phyloP scores from a whole-genome alignment of 139 green algal genomes.

The Chlamydomonas schloesseri region DNA sequence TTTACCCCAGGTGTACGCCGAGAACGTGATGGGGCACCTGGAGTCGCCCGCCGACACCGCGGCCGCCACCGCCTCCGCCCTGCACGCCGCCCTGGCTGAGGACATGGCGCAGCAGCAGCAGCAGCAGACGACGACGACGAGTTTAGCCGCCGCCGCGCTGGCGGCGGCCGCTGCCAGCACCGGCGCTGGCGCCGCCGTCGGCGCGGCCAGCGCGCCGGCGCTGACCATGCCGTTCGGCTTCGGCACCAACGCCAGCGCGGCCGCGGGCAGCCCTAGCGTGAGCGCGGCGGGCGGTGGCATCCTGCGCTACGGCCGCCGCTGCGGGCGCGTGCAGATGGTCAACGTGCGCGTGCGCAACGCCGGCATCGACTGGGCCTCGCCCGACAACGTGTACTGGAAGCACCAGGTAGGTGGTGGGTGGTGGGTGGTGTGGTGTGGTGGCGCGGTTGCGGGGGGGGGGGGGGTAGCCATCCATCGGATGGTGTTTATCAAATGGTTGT shows the following conservation, averaged over 20 bases:
- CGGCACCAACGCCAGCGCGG: too few relatives aligned
- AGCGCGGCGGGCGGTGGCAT: neutral
- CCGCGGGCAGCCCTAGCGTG: neutral
- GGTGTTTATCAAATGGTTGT: too few relatives aligned
- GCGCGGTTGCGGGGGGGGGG: neutral
- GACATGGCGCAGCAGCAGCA: too few relatives aligned
- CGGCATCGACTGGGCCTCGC: constrained; percentile 86
- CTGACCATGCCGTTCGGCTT: neutral
- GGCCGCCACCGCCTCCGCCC: constrained; percentile 41
- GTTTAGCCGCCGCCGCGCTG: neutral
- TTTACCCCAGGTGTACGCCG: constrained; percentile 27
- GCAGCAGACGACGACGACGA: too few relatives aligned
- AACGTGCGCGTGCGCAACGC: constrained; percentile 89
- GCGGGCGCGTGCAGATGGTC: constrained; percentile 81
- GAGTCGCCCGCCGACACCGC: constrained; percentile 39
- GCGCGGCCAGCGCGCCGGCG: neutral
- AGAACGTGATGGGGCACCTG: constrained; percentile 55
- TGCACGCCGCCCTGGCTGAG: too few relatives aligned
- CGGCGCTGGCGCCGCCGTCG: neutral
- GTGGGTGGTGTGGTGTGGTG: neutral
- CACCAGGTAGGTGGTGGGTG: constrained; percentile 63
- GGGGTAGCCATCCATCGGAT: neutral
- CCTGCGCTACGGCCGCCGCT: constrained; percentile 59
- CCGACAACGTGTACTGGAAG: constrained; percentile 87
- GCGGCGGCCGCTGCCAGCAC: neutral